Evolutionary conservation across 176 grass and related monocot genomes (phyloP).

Genomic region (Luzula sylvatica): DNA sequence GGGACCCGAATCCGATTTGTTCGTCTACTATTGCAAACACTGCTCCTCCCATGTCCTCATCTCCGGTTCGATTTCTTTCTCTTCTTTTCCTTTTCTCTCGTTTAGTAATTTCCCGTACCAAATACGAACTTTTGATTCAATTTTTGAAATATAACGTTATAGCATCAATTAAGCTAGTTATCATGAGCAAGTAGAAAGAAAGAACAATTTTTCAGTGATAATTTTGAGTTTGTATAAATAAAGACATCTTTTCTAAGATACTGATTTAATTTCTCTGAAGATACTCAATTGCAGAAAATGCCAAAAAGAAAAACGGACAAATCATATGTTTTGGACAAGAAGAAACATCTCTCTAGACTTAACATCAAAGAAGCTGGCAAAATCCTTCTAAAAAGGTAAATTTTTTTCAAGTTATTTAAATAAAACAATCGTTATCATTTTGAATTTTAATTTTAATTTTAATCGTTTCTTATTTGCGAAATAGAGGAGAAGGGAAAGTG

Average conservation of each 20-base stretch:
- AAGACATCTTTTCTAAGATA: background rate
- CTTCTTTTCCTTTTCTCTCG: slow-evolving; percentile 1
- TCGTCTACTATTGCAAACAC: slow-evolving; percentile 99
- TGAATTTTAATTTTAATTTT: slow-evolving; percentile 15
- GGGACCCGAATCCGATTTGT: slow-evolving; percentile 87
- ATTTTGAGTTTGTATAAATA: background rate
- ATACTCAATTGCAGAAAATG: slow-evolving; percentile 99
- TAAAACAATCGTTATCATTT: background rate
- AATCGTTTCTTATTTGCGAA: slow-evolving; percentile 20
- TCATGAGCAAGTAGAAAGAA: background rate
- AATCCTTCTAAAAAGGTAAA: slow-evolving; percentile 89
- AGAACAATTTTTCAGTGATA: too few relatives aligned
- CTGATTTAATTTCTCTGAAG: slow-evolving; percentile 74
- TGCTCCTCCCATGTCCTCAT: slow-evolving; percentile 95
- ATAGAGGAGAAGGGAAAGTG: slow-evolving; percentile 79
- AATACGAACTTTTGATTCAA: background rate
- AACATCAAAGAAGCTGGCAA: slow-evolving; percentile 87
- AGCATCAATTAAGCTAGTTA: background rate
- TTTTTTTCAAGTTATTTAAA: background rate
- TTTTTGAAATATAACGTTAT: background rate
- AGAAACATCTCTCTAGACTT: slow-evolving; percentile 76
- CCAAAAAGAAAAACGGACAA: slow-evolving; percentile 85
- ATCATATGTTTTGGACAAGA: slow-evolving; percentile 91
- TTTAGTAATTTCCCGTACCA: background rate
- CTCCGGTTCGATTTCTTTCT: slow-evolving; percentile 38